Percentiles rank a stretch among this genome's conserved stretches.
Conservation (phyloP, 345 rosid genomes). For the Rhodamnia rubescens region DNA sequence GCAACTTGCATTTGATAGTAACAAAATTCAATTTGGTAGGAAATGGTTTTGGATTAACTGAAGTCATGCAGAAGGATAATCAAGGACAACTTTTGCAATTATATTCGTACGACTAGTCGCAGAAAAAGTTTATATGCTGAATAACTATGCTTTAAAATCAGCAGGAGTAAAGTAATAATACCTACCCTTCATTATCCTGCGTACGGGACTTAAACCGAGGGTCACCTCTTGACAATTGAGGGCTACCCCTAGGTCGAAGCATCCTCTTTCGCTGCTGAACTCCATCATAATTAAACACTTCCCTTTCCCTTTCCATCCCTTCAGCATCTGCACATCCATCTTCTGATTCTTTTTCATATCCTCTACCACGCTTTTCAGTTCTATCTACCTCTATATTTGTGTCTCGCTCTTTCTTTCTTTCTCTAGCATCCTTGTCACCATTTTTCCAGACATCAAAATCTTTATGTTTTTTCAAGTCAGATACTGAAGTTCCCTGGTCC, state of each 20-base stretch:
- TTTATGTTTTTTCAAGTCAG: conserved; percentile 64
- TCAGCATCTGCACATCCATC: conserved; percentile 88
- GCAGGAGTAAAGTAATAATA: conserved; percentile 4
- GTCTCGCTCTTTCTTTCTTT: conserved; percentile 82
- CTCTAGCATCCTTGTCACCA: conserved; percentile 64
- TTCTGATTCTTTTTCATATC: conserved; percentile 69
- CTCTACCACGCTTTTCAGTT: conserved; percentile 67
- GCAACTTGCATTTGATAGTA: background rate
- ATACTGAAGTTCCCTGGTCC: conserved; percentile 45
- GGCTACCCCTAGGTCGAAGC: conserved; percentile 92
- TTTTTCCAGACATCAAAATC: conserved; percentile 64
- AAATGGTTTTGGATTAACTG: background rate
- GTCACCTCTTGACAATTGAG: conserved; percentile 65
- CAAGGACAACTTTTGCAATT: background rate
- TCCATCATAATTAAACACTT: conserved; percentile 66
- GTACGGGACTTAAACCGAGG: conserved; percentile 48
- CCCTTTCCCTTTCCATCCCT: conserved; percentile 82
- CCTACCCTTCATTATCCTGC: conserved; percentile 89
- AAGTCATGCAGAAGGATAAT: background rate
- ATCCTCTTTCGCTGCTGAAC: conserved; percentile 95
- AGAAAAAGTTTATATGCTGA: background rate
- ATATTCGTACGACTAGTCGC: background rate
- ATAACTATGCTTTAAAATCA: background rate
- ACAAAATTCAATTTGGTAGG: background rate
- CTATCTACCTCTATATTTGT: conserved; percentile 66